phyloP scores from a whole-genome alignment of 169 alveolate species.

The Plasmodium cynomolgi region DNA sequence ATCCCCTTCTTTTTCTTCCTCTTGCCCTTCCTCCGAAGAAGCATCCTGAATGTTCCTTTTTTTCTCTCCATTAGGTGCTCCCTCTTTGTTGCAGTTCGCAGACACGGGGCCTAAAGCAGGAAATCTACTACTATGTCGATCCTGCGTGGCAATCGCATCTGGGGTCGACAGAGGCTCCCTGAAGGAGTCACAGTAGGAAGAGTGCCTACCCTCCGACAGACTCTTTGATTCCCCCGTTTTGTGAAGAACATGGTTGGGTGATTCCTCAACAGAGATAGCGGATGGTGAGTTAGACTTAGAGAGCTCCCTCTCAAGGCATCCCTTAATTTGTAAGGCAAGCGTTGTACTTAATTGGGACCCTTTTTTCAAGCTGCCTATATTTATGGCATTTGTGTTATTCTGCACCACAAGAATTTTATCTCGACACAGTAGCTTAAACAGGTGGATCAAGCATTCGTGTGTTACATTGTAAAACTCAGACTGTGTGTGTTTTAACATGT shows the following conservation, averaged over 20 bases:
- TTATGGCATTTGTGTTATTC: conserved; percentile 30
- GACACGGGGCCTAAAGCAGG: not conserved
- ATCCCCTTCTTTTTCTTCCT: not conserved
- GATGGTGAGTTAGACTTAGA: not conserved
- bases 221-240: not conserved
- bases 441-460: not conserved
- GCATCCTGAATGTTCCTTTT: not conserved
- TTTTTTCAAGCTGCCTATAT: not conserved
- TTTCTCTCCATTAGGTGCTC: not conserved
- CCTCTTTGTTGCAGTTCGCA: not conserved
- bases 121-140: no score
- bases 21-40: not conserved
- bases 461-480: conserved; percentile 24
- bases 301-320: not conserved
- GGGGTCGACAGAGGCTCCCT: not conserved
- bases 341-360: not conserved
- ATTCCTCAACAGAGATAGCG: not conserved
- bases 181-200: not conserved
- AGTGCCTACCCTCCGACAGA: not conserved
- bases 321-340: not conserved
- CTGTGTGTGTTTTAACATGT: conserved; percentile 11
- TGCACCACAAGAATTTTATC: conserved; percentile 29
- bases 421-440: conserved; percentile 19
- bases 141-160: not conserved
- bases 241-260: not conserved